These are phyloP conservation scores for Xerocomus spinulosus DNA, from an alignment of 768 basidiomycete genomes.

Conservation along the genomic window DNA sequence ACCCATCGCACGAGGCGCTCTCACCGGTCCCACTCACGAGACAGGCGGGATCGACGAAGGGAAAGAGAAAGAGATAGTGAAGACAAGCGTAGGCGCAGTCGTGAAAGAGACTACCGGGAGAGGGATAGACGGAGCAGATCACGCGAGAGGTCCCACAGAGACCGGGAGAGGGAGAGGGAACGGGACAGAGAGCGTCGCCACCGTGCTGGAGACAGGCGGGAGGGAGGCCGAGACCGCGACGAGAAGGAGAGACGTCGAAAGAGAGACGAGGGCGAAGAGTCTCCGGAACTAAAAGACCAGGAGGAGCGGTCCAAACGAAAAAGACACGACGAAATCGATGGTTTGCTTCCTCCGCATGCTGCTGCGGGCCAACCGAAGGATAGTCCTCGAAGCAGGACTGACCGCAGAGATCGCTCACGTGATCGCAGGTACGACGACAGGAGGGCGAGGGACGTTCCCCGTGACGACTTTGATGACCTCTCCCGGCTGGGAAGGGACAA, in stretches of 20 bases:
- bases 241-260: conserved; percentile 61
- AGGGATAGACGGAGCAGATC: conserved; percentile 45
- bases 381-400: conserved; percentile 45
- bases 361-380: conserved; percentile 37
- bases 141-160: conserved; percentile 44
- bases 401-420: conserved; percentile 45
- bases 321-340: conserved; percentile 50
- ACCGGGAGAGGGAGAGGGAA: conserved; percentile 27
- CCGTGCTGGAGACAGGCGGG: conserved; percentile 43
- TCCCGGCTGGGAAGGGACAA: conserved; percentile 41
- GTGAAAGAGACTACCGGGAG: conserved; percentile 48
- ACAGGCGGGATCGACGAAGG: conserved; percentile 42
- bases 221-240: conserved; percentile 45
- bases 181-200: conserved; percentile 39
- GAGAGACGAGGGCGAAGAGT: conserved; percentile 59
- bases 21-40: conserved; percentile 67
- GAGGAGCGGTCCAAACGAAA: conserved; percentile 67
- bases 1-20: conserved; percentile 70
- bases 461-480: conserved; percentile 62
- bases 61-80: conserved; percentile 52
- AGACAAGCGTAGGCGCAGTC: conserved; percentile 58
- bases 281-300: conserved; percentile 37
- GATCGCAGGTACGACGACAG: conserved; percentile 57
- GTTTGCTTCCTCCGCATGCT: conserved; percentile 36
- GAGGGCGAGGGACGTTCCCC: conserved; percentile 37